phyloP scores from a whole-genome alignment of 495 filamentous ascomycete species.

The Zalerion maritima region DNA sequence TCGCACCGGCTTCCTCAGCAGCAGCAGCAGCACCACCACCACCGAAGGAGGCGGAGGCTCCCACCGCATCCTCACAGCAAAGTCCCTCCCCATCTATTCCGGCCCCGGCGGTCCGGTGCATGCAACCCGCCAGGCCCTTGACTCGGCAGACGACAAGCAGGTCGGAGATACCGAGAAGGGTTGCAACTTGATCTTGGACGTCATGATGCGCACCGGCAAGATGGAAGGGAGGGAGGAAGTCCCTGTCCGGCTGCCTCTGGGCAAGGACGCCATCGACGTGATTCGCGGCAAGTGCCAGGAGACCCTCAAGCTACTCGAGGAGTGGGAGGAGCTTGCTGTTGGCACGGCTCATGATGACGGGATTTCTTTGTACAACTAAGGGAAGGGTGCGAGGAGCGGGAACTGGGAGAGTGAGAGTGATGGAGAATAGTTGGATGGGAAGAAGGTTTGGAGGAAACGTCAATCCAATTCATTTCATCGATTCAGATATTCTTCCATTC shows the following conservation, averaged over 20 bases:
- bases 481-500: too few relatives aligned
- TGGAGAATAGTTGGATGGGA: too few relatives aligned
- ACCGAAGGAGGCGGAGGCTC: conserved; percentile 5
- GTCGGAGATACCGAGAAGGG: conserved; percentile 30
- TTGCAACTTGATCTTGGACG: conserved; percentile 29
- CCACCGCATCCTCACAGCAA: conserved; percentile 11
- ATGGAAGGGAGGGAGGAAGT: conserved; percentile 18
- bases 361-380: conserved; percentile 8
- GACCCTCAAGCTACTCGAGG: conserved; percentile 17
- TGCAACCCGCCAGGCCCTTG: conserved; percentile 9
- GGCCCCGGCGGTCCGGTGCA: conserved; percentile 12
- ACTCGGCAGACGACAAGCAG: conserved; percentile 19
- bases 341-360: conserved; percentile 11
- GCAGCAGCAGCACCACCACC: too few relatives aligned
- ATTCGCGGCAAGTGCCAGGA: conserved; percentile 17
- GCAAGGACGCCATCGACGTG: conserved; percentile 15
- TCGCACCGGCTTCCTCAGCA: conserved; percentile 19
- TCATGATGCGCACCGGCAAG: conserved; percentile 24
- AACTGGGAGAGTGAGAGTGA: too few relatives aligned
- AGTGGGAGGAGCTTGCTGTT: conserved; percentile 21
- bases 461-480: too few relatives aligned
- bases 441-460: too few relatives aligned
- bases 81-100: conserved; percentile 14
- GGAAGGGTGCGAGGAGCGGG: too few relatives aligned
- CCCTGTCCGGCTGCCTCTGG: conserved; percentile 16